A percentile compares a stretch with the other conserved stretches of the same genome.
phyloP scores from a whole-genome alignment of 2,329 filamentous ascomycete species.

The Exophiala sp. region DNA sequence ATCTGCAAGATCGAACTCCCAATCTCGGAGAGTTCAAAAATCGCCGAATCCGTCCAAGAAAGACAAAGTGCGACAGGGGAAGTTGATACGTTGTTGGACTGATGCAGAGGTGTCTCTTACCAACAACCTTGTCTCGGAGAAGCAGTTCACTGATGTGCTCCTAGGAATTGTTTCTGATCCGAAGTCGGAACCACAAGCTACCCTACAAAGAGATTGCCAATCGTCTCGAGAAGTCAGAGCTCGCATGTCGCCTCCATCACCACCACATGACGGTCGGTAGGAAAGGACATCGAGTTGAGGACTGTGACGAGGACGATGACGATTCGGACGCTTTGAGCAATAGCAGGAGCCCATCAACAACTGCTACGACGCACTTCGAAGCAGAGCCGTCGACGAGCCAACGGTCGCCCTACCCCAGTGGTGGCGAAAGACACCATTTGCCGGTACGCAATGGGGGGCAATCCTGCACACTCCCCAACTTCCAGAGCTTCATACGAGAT shows the following conservation, averaged over 20 bases:
- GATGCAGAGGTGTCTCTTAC: conserved; percentile 69
- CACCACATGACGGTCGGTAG: conserved; percentile 70
- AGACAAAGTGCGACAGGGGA: conserved; percentile 23
- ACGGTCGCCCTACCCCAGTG: neutral
- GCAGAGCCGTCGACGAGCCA: neutral
- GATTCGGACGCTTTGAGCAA: conserved; percentile 7
- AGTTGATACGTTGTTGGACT: conserved; percentile 65
- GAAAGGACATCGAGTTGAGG: conserved; percentile 18
- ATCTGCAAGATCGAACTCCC: conserved; percentile 63
- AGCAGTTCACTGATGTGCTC: neutral
- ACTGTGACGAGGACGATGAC: conserved; percentile 18
- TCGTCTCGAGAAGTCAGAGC: conserved; percentile 81
- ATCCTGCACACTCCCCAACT: conserved; percentile 14
- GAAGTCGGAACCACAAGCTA: conserved; percentile 82
- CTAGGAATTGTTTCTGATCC: conserved; percentile 77
- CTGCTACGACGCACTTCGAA: conserved; percentile 3
- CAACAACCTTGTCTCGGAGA: conserved; percentile 3
- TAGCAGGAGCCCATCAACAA: conserved; percentile 1
- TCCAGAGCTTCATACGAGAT: conserved; percentile 19
- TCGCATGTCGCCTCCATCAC: conserved; percentile 82
- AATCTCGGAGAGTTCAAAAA: conserved; percentile 67
- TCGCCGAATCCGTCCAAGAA: conserved; percentile 32
- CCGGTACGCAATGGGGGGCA: neutral
- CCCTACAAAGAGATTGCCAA: conserved; percentile 86
- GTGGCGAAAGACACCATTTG: neutral